phyloP scores from a whole-genome alignment of 192 early-diverging fungal species.

The Endogone sp. region DNA sequence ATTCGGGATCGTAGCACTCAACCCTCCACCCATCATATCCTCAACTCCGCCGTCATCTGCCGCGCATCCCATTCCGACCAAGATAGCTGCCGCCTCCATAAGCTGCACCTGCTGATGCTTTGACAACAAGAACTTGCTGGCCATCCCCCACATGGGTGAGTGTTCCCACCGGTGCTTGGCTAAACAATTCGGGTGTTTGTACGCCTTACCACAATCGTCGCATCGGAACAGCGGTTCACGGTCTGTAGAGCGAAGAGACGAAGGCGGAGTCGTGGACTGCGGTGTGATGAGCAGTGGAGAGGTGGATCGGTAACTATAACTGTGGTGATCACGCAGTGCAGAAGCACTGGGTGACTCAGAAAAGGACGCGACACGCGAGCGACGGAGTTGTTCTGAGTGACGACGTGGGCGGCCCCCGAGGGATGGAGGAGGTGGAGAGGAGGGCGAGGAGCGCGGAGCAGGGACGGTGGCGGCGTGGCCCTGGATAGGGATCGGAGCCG shows the following conservation, averaged over 20 bases:
- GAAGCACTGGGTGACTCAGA: constrained; percentile 11
- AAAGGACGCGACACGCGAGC: constrained; percentile 10
- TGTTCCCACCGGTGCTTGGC: constrained; percentile 70
- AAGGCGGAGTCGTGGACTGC: not conserved
- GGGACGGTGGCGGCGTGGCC: not conserved
- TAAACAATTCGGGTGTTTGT: constrained; percentile 63
- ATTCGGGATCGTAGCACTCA: not conserved
- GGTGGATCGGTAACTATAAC: not conserved
- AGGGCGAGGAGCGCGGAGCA: constrained; percentile 2
- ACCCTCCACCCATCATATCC: not conserved
- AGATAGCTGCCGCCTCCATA: constrained; percentile 61
- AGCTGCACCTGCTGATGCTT: constrained; percentile 70
- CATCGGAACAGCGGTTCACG: constrained; percentile 31
- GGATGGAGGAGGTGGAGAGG: constrained; percentile 1
- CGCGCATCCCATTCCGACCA: constrained; percentile 42
- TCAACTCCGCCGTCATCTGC: not conserved
- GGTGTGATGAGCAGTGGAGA: too few species aligned
- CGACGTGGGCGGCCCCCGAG: constrained; percentile 10
- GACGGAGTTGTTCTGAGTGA: constrained; percentile 15
- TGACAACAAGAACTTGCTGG: constrained; percentile 50
- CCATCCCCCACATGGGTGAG: constrained; percentile 58
- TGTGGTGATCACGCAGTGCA: not conserved
- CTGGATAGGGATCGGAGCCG: not conserved
- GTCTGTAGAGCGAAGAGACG: not conserved
- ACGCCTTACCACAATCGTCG: constrained; percentile 56